Percentiles rank a stretch among this genome's conserved stretches.
These are phyloP conservation scores for Hebeloma cylindrosporum DNA, from an alignment of 768 basidiomycete species.

Conservation along the genomic window DNA sequence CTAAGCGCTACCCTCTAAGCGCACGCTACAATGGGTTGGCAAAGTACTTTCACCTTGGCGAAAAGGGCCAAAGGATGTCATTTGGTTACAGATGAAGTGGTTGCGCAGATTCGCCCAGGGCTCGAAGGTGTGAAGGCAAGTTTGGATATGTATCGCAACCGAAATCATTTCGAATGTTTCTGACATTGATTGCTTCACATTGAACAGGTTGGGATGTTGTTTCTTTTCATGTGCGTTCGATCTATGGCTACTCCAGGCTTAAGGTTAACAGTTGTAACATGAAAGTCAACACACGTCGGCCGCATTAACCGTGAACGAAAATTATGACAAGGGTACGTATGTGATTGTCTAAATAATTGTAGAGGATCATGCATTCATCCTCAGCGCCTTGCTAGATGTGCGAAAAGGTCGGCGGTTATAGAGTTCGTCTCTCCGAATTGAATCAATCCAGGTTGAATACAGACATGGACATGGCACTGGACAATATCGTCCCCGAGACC, in stretches of 20 bases:
- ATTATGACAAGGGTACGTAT: constrained; percentile 73
- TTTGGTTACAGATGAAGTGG: constrained; percentile 78
- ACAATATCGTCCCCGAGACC: constrained; percentile 82
- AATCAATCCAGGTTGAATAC: constrained; percentile 2
- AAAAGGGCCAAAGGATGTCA: constrained; percentile 68
- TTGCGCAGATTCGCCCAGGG: constrained; percentile 64
- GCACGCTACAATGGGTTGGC: constrained; percentile 73
- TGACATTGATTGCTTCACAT: not conserved
- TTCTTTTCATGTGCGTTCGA: constrained; percentile 75
- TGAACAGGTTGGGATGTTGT: constrained; percentile 77
- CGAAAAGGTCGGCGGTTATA: constrained; percentile 30
- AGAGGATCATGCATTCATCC: too few relatives aligned
- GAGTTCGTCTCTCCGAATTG: not conserved
- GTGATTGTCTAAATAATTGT: not conserved
- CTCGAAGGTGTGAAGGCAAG: constrained; percentile 64
- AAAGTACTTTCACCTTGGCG: constrained; percentile 73
- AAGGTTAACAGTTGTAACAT: not conserved
- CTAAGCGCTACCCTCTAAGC: not conserved
- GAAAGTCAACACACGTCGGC: constrained; percentile 67
- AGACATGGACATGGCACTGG: constrained; percentile 97
- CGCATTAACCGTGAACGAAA: constrained; percentile 85
- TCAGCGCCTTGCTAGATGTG: too few relatives aligned
- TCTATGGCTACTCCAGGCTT: not conserved
- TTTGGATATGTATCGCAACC: constrained; percentile 3
- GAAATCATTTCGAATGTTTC: not conserved